Conservation (phyloP, 2,329 filamentous ascomycete genomes). For the Penicillium sp. region DNA sequence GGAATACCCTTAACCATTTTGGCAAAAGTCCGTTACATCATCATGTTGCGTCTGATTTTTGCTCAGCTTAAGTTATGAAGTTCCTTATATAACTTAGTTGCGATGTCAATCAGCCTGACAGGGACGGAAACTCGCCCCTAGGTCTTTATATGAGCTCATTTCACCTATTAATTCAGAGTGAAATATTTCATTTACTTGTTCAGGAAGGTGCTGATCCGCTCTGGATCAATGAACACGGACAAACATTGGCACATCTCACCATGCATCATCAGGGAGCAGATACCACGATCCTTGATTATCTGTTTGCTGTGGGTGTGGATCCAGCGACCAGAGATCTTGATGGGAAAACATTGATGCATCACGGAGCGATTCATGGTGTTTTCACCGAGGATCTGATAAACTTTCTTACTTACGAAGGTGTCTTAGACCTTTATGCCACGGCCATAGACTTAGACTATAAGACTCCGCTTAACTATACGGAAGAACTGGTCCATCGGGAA, state of each 20-base stretch:
- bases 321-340: slow-evolving; percentile 11
- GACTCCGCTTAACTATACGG: slow-evolving; percentile 18
- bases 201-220: slow-evolving; percentile 6
- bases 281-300: slow-evolving; percentile 7
- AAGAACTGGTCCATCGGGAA: slow-evolving; percentile 3
- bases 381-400: slow-evolving; percentile 15
- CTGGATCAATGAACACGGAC: slow-evolving; percentile 6
- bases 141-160: slow-evolving; percentile 14
- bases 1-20: slow-evolving; percentile 8
- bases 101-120: slow-evolving; percentile 9
- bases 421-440: slow-evolving; percentile 5
- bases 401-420: slow-evolving; percentile 3
- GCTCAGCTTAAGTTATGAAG: slow-evolving; percentile 6
- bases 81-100: slow-evolving; percentile 13
- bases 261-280: slow-evolving; percentile 13
- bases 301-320: slow-evolving; percentile 11
- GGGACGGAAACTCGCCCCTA: slow-evolving; percentile 11
- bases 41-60: slow-evolving; percentile 10
- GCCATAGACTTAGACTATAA: slow-evolving; percentile 10
- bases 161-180: slow-evolving; percentile 5
- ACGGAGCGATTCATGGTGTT: slow-evolving; percentile 18
- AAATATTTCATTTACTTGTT: slow-evolving; percentile 8
- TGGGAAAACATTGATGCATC: slow-evolving; percentile 11
- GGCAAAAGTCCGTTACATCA: slow-evolving; percentile 14
- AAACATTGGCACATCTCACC: slow-evolving; percentile 13